Base-by-base conservation (phyloP, 208 protist genomes). In the Kentomonas sorsogonicus region DNA sequence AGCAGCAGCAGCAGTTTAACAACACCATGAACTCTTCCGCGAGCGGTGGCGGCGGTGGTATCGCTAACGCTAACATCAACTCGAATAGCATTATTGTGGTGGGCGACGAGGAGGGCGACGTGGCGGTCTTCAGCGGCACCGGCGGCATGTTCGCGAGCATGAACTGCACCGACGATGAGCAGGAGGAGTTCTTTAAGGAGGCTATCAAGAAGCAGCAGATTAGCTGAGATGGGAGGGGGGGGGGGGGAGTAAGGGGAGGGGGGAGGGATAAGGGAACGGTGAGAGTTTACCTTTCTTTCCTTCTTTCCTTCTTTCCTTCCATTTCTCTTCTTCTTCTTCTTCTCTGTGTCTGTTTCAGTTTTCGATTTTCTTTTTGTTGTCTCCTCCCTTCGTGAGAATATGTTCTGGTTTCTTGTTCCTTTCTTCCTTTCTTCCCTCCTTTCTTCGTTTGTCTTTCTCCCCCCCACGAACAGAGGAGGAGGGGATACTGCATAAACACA, bases 101-200 rank as follows among this genome's bases (percentile, higher is more conserved):
- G 13, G 94, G 94, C 10, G 87, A 97, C 50, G 85, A 90, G 31
- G 80, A 85, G 52, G 94, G 94, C 22, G 83, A 89, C 31, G 88
- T 97, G 31, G 84, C 83, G 20, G 86, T 96, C 16, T 84, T 95
- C 22, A 48, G 69, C 6, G 60, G 91, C 16, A 53, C 75, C 34
- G 70, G 58, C 2, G 20, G 15, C 45, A 57, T 27, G 56, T 94
- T 82, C 65, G 60, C 34, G 15, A 68, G 72, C 3, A 73, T 79
- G 41, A 74, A 80, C 33, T 40, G 83, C 41, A 68, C 70, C n/a
- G 80, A 79, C 31, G 83, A 94, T 39, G 83, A 94, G 45, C 86
- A 94, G 73, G 81, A 91, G 66, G 57, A 66, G 22, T 83, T 74
- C 73, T 69, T 94, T 10, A 66, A 79, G 34, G 83, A 94, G 22